Base-by-base conservation (phyloP, 352 stramenopile species). In the Globisporangium echinulatum region DNA sequence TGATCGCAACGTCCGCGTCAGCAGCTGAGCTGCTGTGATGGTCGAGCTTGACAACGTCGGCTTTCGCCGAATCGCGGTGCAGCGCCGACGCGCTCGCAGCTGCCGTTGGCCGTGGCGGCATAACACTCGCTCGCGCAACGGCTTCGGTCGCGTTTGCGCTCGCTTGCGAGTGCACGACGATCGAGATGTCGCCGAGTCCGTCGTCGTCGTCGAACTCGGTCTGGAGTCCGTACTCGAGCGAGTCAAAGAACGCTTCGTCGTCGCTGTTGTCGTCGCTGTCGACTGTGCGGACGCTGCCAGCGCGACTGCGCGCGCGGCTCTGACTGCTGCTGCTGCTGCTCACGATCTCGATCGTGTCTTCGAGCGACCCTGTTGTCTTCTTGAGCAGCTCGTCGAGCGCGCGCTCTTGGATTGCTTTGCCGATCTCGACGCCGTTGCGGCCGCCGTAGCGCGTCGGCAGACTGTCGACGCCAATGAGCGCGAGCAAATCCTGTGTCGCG, bases 161-260 rank as follows among this genome's bases (percentile, higher is more conserved):
- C 13, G 62, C 54, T 56, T 87, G 79, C 0, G 82, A 92, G 54
- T 90, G 78, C 11, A 89, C 68, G 43, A 90, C 75, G n/a, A 89
- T 84, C 11, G 82, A 87, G 37, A 89, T 82, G 17, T 79, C 72
- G 1, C 82, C 73, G 17, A 83, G 71, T 38, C 86, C 72, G 33
- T 88, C 75, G 43, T 88, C 75, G 19, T 83, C 46, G 33, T 90
- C 79, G 25, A 76, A 63, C 13, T 77, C 66, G 49, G 80, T 75
- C 58, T 88, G 83, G 14, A 92, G 66, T n/a, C 83, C 83, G 54
- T 90, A 92, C 59, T 90, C 83, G 11, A 72, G 78, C 54, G 71
- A 88, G 49, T 92, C 83, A 49, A 92, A 92, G 48, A 92, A 90
- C 7, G 82, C 82, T 57, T 92, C 82, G 71, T 92, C 82, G 39